phyloP scores from a whole-genome alignment of 179 eudicot species.

The Vitellaria paradoxa region DNA sequence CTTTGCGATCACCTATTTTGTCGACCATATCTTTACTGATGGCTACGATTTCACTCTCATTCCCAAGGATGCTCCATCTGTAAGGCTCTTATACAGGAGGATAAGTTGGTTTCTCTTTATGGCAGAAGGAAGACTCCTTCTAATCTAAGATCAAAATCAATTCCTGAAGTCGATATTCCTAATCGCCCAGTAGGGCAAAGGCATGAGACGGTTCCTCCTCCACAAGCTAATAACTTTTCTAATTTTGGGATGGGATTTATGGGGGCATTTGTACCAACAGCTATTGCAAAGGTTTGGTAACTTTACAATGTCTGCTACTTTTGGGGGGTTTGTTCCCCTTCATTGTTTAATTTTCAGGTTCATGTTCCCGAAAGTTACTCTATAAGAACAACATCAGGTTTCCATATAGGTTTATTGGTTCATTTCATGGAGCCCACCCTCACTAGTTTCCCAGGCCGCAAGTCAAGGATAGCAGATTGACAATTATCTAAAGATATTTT shows the following conservation, averaged over 20 bases:
- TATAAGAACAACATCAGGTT: constrained; percentile 32
- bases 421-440: too few relatives aligned
- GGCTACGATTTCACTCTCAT: constrained; percentile 48
- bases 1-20: constrained; percentile 61
- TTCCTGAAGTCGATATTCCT: constrained; percentile 40
- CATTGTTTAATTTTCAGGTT: constrained; percentile 39
- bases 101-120: constrained; percentile 48
- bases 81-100: constrained; percentile 47
- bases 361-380: constrained; percentile 37
- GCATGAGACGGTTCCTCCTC: constrained; percentile 47
- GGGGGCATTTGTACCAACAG: too few relatives aligned
- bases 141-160: constrained; percentile 43
- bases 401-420: too few relatives aligned
- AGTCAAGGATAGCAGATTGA: too few relatives aligned
- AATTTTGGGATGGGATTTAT: too few relatives aligned
- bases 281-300: too few relatives aligned
- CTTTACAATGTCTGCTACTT: too few relatives aligned
- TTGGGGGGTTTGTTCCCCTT: constrained; percentile 43
- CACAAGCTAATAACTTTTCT: too few relatives aligned
- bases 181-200: constrained; percentile 48
- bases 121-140: constrained; percentile 43
- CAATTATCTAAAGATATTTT: too few relatives aligned
- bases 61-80: constrained; percentile 56
- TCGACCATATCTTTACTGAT: constrained; percentile 54
- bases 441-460: constrained; percentile 19